Percentiles rank a stretch among this genome's conserved stretches.
Evolutionary conservation across 768 basidiomycete genomes (phyloP).

Genomic region (Boletus vinaceobasis): DNA sequence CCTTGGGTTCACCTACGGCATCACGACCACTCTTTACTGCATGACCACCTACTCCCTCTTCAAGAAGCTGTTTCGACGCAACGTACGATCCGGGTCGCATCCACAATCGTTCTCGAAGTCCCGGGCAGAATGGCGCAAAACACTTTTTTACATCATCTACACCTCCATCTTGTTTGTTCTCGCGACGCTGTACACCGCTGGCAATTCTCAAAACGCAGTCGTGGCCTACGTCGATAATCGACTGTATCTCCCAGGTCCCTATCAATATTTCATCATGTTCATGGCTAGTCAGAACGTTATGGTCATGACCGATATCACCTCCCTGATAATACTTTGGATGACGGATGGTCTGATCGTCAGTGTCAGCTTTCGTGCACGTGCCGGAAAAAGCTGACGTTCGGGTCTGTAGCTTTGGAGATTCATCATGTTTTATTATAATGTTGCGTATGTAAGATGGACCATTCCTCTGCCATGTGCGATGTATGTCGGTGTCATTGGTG

Average conservation of each 20-base stretch:
- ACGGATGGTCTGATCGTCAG: slow-evolving; percentile 29
- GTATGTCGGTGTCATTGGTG: slow-evolving; percentile 24
- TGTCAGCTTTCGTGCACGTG: not conserved
- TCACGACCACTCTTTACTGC: slow-evolving; percentile 20
- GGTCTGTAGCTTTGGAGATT: slow-evolving; percentile 22
- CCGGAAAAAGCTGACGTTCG: not conserved
- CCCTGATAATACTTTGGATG: slow-evolving; percentile 30
- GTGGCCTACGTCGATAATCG: slow-evolving; percentile 31
- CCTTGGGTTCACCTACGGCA: slow-evolving; percentile 21
- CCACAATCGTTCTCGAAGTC: slow-evolving; percentile 2
- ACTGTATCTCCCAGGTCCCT: slow-evolving; percentile 26
- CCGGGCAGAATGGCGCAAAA: slow-evolving; percentile 13
- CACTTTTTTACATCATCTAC: slow-evolving; percentile 26
- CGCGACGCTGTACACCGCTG: slow-evolving; percentile 25
- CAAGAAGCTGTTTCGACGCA: slow-evolving; percentile 16
- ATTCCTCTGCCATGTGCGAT: slow-evolving; percentile 25
- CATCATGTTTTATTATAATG: slow-evolving; percentile 19
- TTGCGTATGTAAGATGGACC: slow-evolving; percentile 22
- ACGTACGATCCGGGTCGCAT: slow-evolving; percentile 1
- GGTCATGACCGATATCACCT: slow-evolving; percentile 22
- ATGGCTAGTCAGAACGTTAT: slow-evolving; percentile 24
- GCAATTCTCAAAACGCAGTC: slow-evolving; percentile 28
- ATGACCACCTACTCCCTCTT: slow-evolving; percentile 17
- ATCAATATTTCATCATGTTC: slow-evolving; percentile 18
- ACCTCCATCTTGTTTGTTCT: slow-evolving; percentile 27